phyloP scores from a whole-genome alignment of 2,329 filamentous ascomycete genomes.

The Aspergillus udagawae region DNA sequence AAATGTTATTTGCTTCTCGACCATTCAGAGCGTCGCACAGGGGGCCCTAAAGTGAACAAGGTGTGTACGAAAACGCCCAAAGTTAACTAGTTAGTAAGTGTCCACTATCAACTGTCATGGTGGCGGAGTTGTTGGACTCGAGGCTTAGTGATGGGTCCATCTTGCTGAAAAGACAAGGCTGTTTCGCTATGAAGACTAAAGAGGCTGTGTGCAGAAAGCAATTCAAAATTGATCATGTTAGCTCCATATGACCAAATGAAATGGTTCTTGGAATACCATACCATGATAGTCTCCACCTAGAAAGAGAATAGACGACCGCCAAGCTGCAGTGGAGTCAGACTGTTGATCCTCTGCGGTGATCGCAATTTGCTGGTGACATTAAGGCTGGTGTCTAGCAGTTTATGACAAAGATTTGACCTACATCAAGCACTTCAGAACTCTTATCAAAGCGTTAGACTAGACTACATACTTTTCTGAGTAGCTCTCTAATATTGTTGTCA shows the following conservation, averaged over 20 bases:
- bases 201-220: not conserved
- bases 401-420: not conserved
- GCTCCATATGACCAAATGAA: not conserved
- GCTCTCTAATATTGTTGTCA: too few relatives aligned
- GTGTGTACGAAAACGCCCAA: not conserved
- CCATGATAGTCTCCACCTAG: too few relatives aligned
- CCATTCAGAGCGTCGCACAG: not conserved
- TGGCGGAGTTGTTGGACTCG: not conserved
- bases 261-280: too few relatives aligned
- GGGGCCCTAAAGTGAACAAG: not conserved
- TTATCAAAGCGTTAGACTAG: too few relatives aligned
- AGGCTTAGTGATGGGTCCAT: not conserved
- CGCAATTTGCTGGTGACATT: not conserved
- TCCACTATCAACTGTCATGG: not conserved
- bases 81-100: too few relatives aligned
- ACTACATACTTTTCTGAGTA: too few relatives aligned
- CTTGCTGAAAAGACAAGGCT: not conserved
- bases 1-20: not conserved
- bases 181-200: not conserved
- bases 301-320: too few relatives aligned
- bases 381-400: too few relatives aligned
- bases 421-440: not conserved
- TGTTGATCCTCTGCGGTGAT: not conserved
- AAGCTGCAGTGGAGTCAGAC: not conserved
- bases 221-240: not conserved